These are phyloP conservation scores for Tricholoma matsutake DNA, from an alignment of 768 basidiomycete species.

Conservation along the genomic window DNA sequence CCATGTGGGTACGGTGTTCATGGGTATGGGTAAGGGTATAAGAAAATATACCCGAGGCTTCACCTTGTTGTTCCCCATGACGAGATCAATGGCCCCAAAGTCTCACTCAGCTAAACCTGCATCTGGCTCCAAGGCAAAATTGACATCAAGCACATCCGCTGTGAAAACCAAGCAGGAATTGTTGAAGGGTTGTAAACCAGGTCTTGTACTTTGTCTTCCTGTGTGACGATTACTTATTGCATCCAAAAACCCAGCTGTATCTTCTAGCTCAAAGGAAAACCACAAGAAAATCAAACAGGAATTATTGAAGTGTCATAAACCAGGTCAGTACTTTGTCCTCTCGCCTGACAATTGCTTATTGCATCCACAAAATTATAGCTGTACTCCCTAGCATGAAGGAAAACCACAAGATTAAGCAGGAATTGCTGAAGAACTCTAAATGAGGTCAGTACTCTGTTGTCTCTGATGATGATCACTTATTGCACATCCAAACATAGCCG, in stretches of 20 bases:
- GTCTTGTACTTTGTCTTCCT: neutral
- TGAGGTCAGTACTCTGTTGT: neutral
- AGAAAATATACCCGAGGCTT: too few relatives aligned
- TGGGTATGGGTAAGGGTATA: too few relatives aligned
- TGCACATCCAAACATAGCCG: neutral
- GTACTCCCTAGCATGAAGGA: neutral
- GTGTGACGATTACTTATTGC: neutral
- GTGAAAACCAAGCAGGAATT: neutral
- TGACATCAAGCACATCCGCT: neutral
- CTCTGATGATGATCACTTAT: neutral
- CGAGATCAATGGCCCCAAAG: neutral
- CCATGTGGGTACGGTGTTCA: too few relatives aligned
- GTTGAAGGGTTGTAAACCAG: neutral
- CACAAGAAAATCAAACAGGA: neutral
- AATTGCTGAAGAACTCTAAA: neutral
- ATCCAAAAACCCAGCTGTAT: neutral
- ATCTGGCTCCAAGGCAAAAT: neutral
- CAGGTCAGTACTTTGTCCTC: neutral
- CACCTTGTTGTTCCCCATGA: neutral
- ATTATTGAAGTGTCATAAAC: neutral
- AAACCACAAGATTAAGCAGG: conserved; percentile 1
- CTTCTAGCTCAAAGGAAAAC: neutral
- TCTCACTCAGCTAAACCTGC: neutral
- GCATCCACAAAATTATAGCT: neutral
- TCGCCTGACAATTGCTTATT: neutral